Evolutionary conservation across 768 basidiomycete genomes (phyloP).

Genomic region (Harrya chromipes): DNA sequence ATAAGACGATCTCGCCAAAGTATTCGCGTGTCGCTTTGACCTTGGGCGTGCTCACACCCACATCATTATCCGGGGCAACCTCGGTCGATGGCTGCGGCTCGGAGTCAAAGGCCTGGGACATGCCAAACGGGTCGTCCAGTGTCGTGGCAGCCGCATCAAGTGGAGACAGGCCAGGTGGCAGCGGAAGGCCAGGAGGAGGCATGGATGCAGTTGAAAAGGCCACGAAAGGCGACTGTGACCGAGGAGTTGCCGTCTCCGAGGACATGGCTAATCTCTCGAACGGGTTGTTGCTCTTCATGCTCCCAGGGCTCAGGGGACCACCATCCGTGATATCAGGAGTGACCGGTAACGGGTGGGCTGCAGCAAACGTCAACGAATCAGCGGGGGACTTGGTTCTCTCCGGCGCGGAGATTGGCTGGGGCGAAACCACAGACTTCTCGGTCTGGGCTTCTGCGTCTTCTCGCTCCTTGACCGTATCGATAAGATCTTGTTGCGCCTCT

Average conservation of each 20-base stretch:
- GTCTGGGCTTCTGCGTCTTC: slow-evolving; percentile 54
- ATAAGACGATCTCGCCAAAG: slow-evolving; percentile 22
- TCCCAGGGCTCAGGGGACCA: slow-evolving; percentile 40
- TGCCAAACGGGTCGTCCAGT: slow-evolving; percentile 53
- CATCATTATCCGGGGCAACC: slow-evolving; percentile 20
- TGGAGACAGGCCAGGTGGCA: slow-evolving; percentile 10
- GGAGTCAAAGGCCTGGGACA: slow-evolving; percentile 32
- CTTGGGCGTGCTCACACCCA: slow-evolving; percentile 20
- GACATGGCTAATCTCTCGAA: slow-evolving; percentile 71
- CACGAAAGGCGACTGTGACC: slow-evolving; percentile 60
- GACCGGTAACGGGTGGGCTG: slow-evolving; percentile 66
- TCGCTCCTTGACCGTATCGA: slow-evolving; percentile 51
- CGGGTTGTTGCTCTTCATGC: slow-evolving; percentile 83
- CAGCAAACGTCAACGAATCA: slow-evolving; percentile 56
- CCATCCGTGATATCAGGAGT: slow-evolving; percentile 59
- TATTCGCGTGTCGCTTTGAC: slow-evolving; percentile 9
- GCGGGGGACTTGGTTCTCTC: slow-evolving; percentile 40
- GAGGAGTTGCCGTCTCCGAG: slow-evolving; percentile 37
- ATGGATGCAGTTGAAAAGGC: slow-evolving; percentile 42
- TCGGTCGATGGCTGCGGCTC: slow-evolving; percentile 11
- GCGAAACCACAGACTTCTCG: slow-evolving; percentile 25
- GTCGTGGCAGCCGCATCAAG: slow-evolving; percentile 4
- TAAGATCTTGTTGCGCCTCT: slow-evolving; percentile 56
- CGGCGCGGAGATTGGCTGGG: slow-evolving; percentile 14
- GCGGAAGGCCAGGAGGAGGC: slow-evolving; percentile 31